Evolutionary conservation across 1,284 basidiomycete genomes (phyloP), one percentile per base, ranked within the genome.

Genomic region (Moesziomyces sp.): DNA sequence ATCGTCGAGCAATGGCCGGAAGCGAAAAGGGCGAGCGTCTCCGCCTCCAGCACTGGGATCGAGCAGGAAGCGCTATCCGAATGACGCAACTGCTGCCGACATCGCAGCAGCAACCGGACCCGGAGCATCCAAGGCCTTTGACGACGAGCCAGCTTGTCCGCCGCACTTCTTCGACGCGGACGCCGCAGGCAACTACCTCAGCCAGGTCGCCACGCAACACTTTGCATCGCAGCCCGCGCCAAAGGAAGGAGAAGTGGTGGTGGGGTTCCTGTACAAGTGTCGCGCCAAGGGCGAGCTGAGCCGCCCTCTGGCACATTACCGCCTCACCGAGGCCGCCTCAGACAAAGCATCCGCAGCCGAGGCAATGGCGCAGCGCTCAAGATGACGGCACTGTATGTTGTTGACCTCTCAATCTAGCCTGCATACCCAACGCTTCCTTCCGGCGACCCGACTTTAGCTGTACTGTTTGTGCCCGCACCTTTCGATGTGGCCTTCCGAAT

Each of bases 161-260:
- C 60, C 71, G 21, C 74, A 78, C 60, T 78, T 80, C 38, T 76
- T 72, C 55, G 79, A 81, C 30, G 72, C 64, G 18, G 70, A 78
- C 45, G 76, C 73, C 24, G 79, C 79, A 0, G 71, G 55, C 34
- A 64, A 58, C 43, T 78, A 78, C 54, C 59, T 81, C 23, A 68
- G 74, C 14, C 62, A 59, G 34, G 74, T 79, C 8, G 79, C 78
- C n/a, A 46, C 63, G 11, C 64, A 63, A 19, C 79, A 81, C 57
- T 78, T 81, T 53, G 65, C 62, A n/a, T 65, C 45, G 3, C 71
- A 74, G 46, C 79, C 78, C 7, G 63, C 76, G 14, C 79, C 79
- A 3, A 81, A 81, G 52, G 79, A 81, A 42, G 79, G 79, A 11
- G 79, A 81, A 52, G 74, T 80, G 2, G 79, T 81, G 0, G 79